Conservation (phyloP, 177 flowering plant genomes). For the Telopea speciosissima region DNA sequence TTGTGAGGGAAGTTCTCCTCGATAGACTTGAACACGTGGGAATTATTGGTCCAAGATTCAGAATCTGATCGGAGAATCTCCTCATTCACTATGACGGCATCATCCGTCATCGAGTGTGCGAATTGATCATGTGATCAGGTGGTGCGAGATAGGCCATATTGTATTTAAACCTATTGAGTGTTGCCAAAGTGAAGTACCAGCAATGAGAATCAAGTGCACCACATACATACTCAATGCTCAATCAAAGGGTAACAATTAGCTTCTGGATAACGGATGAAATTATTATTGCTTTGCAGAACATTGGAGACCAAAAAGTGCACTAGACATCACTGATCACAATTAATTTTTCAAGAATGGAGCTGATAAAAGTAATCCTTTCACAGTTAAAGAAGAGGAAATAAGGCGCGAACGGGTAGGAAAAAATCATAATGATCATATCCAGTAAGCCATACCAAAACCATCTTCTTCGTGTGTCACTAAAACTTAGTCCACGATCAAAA, state of each 20-base stretch:
- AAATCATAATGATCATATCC: background rate
- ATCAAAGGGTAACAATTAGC: conserved; percentile 3
- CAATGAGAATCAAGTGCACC: conserved; percentile 9
- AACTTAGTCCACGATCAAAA: conserved; percentile 9
- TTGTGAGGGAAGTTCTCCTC: conserved; percentile 1
- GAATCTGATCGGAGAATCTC: background rate
- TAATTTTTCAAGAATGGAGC: conserved; percentile 2
- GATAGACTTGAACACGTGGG: background rate
- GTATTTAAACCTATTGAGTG: conserved; percentile 11
- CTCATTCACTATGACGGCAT: conserved; percentile 4
- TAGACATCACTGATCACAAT: conserved; percentile 2
- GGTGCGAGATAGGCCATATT: background rate
- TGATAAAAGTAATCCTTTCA: background rate
- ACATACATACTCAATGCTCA: background rate
- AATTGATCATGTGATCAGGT: conserved; percentile 3
- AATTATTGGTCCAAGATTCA: conserved; percentile 1
- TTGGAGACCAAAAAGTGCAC: background rate
- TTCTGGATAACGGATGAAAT: too few species aligned
- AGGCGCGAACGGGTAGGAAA: background rate
- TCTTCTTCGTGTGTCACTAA: conserved; percentile 8
- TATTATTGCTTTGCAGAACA: background rate
- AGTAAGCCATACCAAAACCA: conserved; percentile 12
- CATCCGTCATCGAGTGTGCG: background rate
- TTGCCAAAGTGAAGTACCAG: conserved; percentile 13
- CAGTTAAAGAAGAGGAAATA: background rate